phyloP scores from a whole-genome alignment of 805 yeast species.

The Komagataella ulmi region DNA sequence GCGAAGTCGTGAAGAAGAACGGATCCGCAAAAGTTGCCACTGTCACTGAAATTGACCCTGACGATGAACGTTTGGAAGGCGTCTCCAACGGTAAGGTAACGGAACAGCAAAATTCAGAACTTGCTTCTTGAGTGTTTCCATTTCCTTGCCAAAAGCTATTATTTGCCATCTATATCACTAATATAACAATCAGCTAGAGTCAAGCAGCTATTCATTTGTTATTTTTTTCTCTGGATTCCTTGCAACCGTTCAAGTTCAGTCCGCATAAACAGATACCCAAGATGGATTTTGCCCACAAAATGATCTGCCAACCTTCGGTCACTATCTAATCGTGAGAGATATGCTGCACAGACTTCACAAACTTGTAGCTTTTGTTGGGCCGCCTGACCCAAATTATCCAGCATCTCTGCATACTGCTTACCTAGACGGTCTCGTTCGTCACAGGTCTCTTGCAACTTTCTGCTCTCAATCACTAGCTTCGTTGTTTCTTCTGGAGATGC shows the following conservation, averaged over 20 bases:
- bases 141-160: neutral
- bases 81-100: neutral
- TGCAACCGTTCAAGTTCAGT: slow-evolving; percentile 21
- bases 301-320: slow-evolving; percentile 86
- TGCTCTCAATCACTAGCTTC: slow-evolving; percentile 36
- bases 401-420: slow-evolving; percentile 40
- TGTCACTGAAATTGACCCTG: neutral
- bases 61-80: neutral
- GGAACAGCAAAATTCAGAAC: neutral
- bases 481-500: slow-evolving; percentile 25
- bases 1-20: neutral
- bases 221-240: slow-evolving; percentile 18
- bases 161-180: neutral
- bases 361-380: slow-evolving; percentile 87
- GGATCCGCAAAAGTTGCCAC: neutral
- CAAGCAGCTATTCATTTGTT: neutral
- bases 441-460: slow-evolving; percentile 28
- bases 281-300: slow-evolving; percentile 76
- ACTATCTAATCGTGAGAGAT: slow-evolving; percentile 70
- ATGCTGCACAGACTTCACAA: slow-evolving; percentile 85
- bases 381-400: slow-evolving; percentile 69
- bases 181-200: neutral
- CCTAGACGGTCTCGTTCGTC: slow-evolving; percentile 37
- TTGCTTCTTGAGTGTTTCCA: neutral
- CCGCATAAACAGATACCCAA: slow-evolving; percentile 72